Evolutionary conservation across 176 grass and related monocot species (phyloP), one percentile per base, ranked within the genome.

Genomic region (Carex pumila): DNA sequence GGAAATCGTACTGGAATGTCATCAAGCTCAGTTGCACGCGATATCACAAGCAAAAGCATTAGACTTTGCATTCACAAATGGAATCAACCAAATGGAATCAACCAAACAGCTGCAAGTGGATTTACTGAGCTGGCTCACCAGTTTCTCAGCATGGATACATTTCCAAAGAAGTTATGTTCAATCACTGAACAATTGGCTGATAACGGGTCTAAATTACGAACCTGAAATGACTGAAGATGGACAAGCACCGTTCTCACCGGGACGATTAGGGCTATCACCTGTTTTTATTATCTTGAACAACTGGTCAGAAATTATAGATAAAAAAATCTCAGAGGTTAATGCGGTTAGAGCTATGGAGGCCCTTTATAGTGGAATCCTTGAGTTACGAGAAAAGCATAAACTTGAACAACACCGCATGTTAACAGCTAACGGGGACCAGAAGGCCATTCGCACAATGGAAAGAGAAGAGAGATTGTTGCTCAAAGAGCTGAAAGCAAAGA

Each of bases 151-250:
- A 65, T 94, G 89, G 95, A 70, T 91, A n/a, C 84, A 60, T 88
- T 82, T 68, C 13, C 92, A 89, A 66, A 92, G 69, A 81, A 91
- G 61, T 79, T 94, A 81, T n/a, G 32, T 87, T 32, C 80, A 84
- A 85, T 79, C 85, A 57, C 66, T 97, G 37, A 97, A 94, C 52
- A 83, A 78, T 2, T 97, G 94, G 94, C 90, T 97, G 4, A 87
- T 86, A 68, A 92, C 55, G 32, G 94, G 90, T 41, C 55, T 97
- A 29, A 64, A 88, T 57, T 92, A 92, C 68, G 84, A 85, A 18
- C 90, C 88, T 3, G 92, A 97, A 86, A 88, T 86, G 17, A 94
- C 92, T 3, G 90, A 91, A 50, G 94, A 92, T 43, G 92, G 90
- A 18, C 63, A 56, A 31, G 78, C 84, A 55, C 94, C 92, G 0